Conservation (phyloP, 305 asterid genomes). For the Ajuga reptans region DNA sequence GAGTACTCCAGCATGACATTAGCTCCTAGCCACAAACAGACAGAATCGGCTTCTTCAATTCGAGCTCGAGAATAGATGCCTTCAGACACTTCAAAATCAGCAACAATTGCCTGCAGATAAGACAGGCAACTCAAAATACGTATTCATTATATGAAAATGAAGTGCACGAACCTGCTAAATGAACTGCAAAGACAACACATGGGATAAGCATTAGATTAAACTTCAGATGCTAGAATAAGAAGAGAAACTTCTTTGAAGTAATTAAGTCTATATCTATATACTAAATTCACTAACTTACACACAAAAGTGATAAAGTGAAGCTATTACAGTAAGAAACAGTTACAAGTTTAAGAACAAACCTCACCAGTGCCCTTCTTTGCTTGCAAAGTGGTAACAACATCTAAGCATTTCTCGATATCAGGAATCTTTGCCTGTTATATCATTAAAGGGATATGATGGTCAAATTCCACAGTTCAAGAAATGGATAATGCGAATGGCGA, state of each 20-base stretch:
- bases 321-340: slow-evolving; percentile 10
- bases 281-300: neutral
- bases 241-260: neutral
- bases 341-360: slow-evolving; percentile 51
- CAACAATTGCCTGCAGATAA: slow-evolving; percentile 51
- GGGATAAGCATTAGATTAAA: neutral
- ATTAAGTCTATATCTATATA: neutral
- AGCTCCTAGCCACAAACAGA: slow-evolving; percentile 46
- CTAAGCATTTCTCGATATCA: slow-evolving; percentile 88
- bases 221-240: neutral
- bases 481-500: neutral
- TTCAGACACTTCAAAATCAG: slow-evolving; percentile 94
- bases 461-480: neutral
- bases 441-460: neutral
- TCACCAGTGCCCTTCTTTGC: slow-evolving; percentile 80
- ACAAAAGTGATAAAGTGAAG: neutral
- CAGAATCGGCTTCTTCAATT: slow-evolving; percentile 68
- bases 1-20: slow-evolving; percentile 91
- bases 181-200: neutral
- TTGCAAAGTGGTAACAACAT: slow-evolving; percentile 70
- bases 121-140: slow-evolving; percentile 3
- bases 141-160: neutral
- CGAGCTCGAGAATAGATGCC: slow-evolving; percentile 87
- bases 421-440: slow-evolving; percentile 79
- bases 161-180: neutral